A percentile compares a stretch with the other conserved stretches of the same genome.
Evolutionary conservation across 495 filamentous ascomycete species (phyloP).

Genomic region (Penicillium waksmanii): DNA sequence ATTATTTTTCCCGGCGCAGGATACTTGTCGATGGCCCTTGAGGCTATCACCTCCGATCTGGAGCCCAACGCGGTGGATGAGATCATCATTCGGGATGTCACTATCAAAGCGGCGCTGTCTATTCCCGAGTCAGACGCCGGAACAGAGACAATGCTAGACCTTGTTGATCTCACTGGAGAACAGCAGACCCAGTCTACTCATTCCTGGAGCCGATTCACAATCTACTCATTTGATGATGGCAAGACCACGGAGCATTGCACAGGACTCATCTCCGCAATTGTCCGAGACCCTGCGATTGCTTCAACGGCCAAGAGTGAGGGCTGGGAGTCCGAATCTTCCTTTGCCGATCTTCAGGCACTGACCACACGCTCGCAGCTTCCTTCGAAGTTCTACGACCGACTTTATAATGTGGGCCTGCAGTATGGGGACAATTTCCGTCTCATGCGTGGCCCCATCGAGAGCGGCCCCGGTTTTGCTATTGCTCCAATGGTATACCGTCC

Average conservation of each 20-base stretch:
- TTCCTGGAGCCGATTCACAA: not conserved
- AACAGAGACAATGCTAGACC: not conserved
- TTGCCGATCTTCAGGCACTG: too few relatives aligned
- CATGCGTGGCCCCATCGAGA: too few relatives aligned
- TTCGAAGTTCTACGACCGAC: too few relatives aligned
- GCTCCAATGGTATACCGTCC: too few relatives aligned
- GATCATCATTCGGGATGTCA: not conserved
- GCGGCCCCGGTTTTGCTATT: too few relatives aligned
- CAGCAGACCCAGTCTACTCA: not conserved
- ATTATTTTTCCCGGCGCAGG: constrained; percentile 52
- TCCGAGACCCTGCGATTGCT: not conserved
- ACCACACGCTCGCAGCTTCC: too few relatives aligned
- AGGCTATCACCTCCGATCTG: constrained; percentile 14
- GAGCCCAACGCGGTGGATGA: not conserved
- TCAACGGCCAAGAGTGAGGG: too few relatives aligned
- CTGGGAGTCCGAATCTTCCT: too few relatives aligned
- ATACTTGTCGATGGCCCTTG: constrained; percentile 47
- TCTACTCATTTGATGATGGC: not conserved
- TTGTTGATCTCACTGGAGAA: not conserved
- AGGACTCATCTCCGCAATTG: not conserved
- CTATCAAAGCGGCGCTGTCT: not conserved
- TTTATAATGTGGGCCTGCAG: too few relatives aligned
- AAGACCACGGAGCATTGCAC: not conserved
- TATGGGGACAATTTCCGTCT: too few relatives aligned
- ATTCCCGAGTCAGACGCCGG: not conserved